Base-by-base conservation (phyloP, 2,329 filamentous ascomycete genomes). In the Tolypocladium tropicale region DNA sequence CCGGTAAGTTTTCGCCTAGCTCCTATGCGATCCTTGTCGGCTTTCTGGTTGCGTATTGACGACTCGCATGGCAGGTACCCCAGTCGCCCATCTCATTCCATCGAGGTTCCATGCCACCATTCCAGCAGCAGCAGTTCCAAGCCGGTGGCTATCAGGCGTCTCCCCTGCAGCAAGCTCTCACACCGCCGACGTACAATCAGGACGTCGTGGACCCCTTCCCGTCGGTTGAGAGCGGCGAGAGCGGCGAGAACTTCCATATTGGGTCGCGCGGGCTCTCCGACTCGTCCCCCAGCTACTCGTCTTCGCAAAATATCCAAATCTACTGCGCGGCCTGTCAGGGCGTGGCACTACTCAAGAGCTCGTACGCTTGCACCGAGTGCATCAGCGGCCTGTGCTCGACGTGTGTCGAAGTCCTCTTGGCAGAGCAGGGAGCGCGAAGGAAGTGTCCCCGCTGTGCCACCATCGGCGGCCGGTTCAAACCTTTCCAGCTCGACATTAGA, bases 321-420 rank as follows among this genome's bases (percentile, higher is more conserved):
- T 96, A 95, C 69, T 97, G 93, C 69, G 89, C 92, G 23, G 89
- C 88, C 52, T 97, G 93, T 67, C 85, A 89, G 61, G 83, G 86
- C 39, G 78, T 91, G 21, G 92, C 87, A 53, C 76, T 86, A 12
- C 76, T 97, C 30, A 86, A 85, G 65, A 88, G 93, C 65, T 94
- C 90, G 36, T 96, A 91, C 67, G 93, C 93, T 25, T 97, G 93
- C 70, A 96, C 92, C 1, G 92, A 96, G 71, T 97, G 94, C 70
- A 95, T 97, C 60, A 95, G 90, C 68, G 93, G 92, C 18, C 81
- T 97, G 53, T 97, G 94, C 71, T 84, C 86, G 60, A 84, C 90
- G 57, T 97, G 93, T 65, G 90, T 96, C 57, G 87, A 91, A 65
- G 83, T 89, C 36, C 77, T 93, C 55, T 85, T 90, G 72, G 82